A percentile compares a stretch with the other conserved stretches of the same genome.
Conservation (phyloP, 257 asterid genomes). For the Coffea eugenioides region DNA sequence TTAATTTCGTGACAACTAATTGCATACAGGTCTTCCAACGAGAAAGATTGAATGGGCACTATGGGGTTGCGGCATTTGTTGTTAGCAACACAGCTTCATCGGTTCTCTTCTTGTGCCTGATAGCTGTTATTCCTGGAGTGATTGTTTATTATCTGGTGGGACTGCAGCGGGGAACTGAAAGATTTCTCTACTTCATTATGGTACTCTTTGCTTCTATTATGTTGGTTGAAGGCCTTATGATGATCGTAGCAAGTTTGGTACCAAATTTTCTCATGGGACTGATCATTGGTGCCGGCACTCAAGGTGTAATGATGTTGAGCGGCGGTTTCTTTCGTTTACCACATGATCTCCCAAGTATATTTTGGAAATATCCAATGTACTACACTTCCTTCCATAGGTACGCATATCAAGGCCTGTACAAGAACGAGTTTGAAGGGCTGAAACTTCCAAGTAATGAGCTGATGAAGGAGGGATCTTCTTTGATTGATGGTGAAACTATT, state of each 20-base stretch:
- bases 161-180: constrained; percentile 28
- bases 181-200: constrained; percentile 36
- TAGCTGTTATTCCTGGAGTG: constrained; percentile 51
- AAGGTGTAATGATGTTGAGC: constrained; percentile 61
- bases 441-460: constrained; percentile 4
- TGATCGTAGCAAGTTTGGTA: constrained; percentile 56
- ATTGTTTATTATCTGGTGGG: constrained; percentile 48
- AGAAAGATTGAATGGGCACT: constrained; percentile 66
- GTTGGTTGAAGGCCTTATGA: constrained; percentile 72
- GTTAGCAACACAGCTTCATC: constrained; percentile 56
- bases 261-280: constrained; percentile 63
- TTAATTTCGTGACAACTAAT: not conserved
- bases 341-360: constrained; percentile 40
- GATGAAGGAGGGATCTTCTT: constrained; percentile 12
- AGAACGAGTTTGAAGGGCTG: constrained; percentile 56
- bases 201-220: constrained; percentile 51
- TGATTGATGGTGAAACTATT: constrained; percentile 47
- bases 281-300: constrained; percentile 50
- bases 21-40: constrained; percentile 42
- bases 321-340: constrained; percentile 67
- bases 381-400: constrained; percentile 54
- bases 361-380: constrained; percentile 69
- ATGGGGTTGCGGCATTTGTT: constrained; percentile 49
- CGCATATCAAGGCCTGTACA: constrained; percentile 60
- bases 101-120: constrained; percentile 42